Evolutionary conservation across 495 filamentous ascomycete species (phyloP), one percentile per base, ranked within the genome.

Genomic region (Penicillium malachiteum): DNA sequence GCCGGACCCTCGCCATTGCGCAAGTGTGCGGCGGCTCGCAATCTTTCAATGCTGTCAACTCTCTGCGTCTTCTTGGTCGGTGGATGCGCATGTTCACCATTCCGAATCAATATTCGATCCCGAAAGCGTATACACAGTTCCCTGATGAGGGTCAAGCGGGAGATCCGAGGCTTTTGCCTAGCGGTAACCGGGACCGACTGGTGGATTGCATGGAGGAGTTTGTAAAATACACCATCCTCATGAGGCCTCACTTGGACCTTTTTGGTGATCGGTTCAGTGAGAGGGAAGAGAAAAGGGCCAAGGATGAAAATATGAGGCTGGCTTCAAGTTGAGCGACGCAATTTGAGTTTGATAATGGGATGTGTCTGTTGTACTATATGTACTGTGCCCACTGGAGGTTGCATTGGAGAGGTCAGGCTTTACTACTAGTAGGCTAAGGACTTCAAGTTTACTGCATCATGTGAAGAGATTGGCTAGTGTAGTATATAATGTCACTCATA

Each of bases 1-100:
- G 84, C 39, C 77, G 86, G 2, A 90, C 86, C 0, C 74, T 90
- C 0, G 79, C 82, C 3, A 78, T 90, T 45, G 80, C 81, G 0
- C 83, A 87, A 57, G 84, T 90, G 3, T 82, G 73, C 48, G 86
- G 87, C 34, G 87, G 87, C 3, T 84, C 80, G 3, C 86, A 90
- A 62, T 85, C 81, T 0, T 90, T 90, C 72, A 89, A 90, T 55
- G 81, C 86, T 0, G 84, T 89, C n/a, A 90, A 90, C 67, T 78
- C 81, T 11, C 69, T 90, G 45, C 79, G 87, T 2, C 81, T 89
- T 31, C 73, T 90, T 0, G 87, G 87, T 7, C 78, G 87, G 9
- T 89, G 86, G 87, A 90, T 90, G 87, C 78, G 87, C 32, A 90
- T 89, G 87, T 89, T 88, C 57, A 78, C 78, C 2, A 88, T 89